Evolutionary conservation across 1,284 basidiomycete genomes (phyloP).

Genomic region (Malassezia sympodialis): DNA sequence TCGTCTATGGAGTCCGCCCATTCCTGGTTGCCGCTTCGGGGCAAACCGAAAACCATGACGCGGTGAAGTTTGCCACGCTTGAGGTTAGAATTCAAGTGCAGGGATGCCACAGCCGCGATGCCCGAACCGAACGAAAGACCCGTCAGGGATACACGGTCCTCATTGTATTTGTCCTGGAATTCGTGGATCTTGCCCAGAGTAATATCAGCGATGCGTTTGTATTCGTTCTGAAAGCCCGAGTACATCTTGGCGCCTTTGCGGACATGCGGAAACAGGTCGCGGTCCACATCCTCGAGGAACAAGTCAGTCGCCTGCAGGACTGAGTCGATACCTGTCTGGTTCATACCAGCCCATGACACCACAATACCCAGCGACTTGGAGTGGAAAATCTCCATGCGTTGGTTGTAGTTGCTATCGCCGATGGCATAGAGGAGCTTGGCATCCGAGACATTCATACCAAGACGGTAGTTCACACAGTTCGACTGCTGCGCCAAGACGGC

Average conservation of each 20-base stretch:
- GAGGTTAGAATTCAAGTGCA: conserved; percentile 15
- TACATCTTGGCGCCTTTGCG: conserved; percentile 3
- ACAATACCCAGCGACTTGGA: conserved; percentile 16
- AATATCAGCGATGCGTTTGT: neutral
- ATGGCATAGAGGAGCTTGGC: conserved; percentile 10
- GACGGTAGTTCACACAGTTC: conserved; percentile 11
- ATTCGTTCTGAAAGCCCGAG: conserved; percentile 13
- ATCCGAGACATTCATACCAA: conserved; percentile 6
- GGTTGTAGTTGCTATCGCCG: conserved; percentile 14
- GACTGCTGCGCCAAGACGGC: conserved; percentile 15
- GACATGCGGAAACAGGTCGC: neutral
- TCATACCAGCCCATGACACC: conserved; percentile 15
- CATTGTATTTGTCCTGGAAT: conserved; percentile 9
- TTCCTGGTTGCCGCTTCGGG: conserved; percentile 17
- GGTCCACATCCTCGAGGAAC: conserved; percentile 12
- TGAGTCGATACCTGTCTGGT: conserved; percentile 2
- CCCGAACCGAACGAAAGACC: conserved; percentile 17
- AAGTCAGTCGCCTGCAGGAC: conserved; percentile 6
- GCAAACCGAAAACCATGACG: conserved; percentile 10
- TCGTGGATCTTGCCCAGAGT: conserved; percentile 1
- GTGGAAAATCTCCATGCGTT: conserved; percentile 17
- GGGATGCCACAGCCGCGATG: neutral
- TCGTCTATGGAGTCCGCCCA: conserved; percentile 19
- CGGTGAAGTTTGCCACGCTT: conserved; percentile 15
- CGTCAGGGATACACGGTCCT: conserved; percentile 11